Base-by-base conservation (phyloP, 2,329 filamentous ascomycete species). In the Ascochyta fabae region DNA sequence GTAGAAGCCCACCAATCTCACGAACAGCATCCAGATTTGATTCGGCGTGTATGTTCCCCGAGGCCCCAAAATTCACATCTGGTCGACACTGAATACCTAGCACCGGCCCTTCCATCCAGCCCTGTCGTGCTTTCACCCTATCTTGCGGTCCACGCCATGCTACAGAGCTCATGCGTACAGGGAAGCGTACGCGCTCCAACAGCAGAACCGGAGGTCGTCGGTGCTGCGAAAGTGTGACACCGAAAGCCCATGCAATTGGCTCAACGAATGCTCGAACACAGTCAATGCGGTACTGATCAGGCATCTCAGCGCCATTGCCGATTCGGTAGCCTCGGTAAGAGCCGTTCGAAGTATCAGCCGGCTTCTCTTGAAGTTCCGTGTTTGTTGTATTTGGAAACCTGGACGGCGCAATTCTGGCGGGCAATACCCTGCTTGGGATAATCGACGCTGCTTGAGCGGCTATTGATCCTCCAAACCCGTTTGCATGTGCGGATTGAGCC, bases 311-410 rank as follows among this genome's bases (percentile, higher is more conserved):
- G 16, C 84, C 85, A 33, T 81, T 80, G 8, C 80, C 81, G n/a
- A 82, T 80, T 23, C 86, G 84, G 39, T 83, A 81, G 27, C 86
- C 86, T 40, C 80, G 84, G 70, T 88, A 88, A 53, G 69, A 72
- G 13, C 74, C 75, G 26, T 66, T 65, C 19, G 71, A 70, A 13
- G 67, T 50, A 53, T 74, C 68, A 26, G 50, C 48, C 23, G 66
- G 51, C 43, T 62, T 70, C 16, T 65, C 62, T 27, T 55, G 35
- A 54, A 59, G 47, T 39, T 60, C 60, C 29, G 57, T 58, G 13
- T 67, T 69, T n/a, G 45, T 50, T 51, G 60, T 50, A 64, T 59
- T 68, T 33, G 71, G 67, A 33, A 65, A 58, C 41, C 66, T 73
- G 13, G 70, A 68, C 9, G 72, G 67, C 34, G 62, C 63, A 43